Base-by-base conservation (phyloP, 2,329 filamentous ascomycete genomes). In the Pseudomassariella vexata region DNA sequence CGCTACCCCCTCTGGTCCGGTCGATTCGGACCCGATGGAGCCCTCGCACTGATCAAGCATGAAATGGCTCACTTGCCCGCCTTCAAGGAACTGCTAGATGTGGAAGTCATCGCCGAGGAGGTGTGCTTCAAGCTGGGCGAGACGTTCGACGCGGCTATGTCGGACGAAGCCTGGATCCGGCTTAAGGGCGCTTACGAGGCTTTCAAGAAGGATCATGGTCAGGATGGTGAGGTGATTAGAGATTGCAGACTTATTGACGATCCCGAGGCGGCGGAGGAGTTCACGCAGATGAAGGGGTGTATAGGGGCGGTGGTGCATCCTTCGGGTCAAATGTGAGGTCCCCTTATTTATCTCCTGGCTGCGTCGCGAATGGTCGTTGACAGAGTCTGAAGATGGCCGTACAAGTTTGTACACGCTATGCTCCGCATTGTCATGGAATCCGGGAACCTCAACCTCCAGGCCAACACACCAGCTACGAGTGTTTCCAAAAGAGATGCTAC, bases 121-220 rank as follows among this genome's bases (percentile, higher is more conserved):
- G 46, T 51, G 1, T 48, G 43, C 25, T 39, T 55, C 20, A 44
- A 46, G 12, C 45, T 53, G 6, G 48, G 50, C 14, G 46, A 53
- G 37, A 55, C 52, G 3, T 55, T 55, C 28, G 52, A 55, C 35
- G 52, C 48, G 10, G 51, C 48, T 2, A 55, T 55, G 51, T 49
- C 52, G 2, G 43, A 49, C 5, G 48, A 52, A 30, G 50, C 50
- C 12, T 55, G 48, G 52, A 26, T 23, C 3, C 35, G 50, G 8
- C 39, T 55, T 2, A 49, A 46, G 22, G 41, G 39, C 21, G 48
- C 49, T 14, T 48, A 45, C 18, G 49, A 52, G 3, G 40, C 38
- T 3, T 50, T 55, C 39, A 40, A 40, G 17, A 42, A 30, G 5
- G 51, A 55, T 12, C 44, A 49, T 22, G 51, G 50, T 16, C 41